Evolutionary conservation across 2,329 filamentous ascomycete genomes (phyloP).

Genomic region (Teratosphaeria gauchensis): DNA sequence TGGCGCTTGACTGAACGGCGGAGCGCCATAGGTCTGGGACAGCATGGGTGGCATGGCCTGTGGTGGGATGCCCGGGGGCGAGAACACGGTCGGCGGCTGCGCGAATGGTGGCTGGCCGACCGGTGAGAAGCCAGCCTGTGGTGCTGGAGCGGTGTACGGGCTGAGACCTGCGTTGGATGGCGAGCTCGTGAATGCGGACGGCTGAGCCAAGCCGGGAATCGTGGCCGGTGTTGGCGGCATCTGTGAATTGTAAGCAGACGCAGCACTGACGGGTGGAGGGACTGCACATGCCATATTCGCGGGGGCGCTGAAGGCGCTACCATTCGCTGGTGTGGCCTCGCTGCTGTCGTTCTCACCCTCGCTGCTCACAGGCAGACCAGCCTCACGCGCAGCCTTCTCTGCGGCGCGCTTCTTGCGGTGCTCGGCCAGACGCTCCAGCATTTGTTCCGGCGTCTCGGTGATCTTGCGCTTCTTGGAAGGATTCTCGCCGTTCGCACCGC

Average conservation of each 20-base stretch:
- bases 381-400: conserved; percentile 54
- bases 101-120: background rate
- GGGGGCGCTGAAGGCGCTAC: background rate
- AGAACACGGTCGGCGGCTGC: background rate
- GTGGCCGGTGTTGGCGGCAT: background rate
- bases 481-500: background rate
- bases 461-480: conserved; percentile 55
- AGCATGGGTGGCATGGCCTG: background rate
- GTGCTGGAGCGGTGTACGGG: background rate
- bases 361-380: background rate
- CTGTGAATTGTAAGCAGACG: background rate
- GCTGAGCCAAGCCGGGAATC: background rate
- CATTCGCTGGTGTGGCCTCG: background rate
- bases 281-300: background rate
- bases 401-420: conserved; percentile 74
- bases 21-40: background rate
- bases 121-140: background rate
- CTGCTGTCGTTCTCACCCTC: background rate
- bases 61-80: background rate
- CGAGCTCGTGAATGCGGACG: background rate
- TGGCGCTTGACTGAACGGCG: background rate
- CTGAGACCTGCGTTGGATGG: background rate
- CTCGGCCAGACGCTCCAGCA: conserved; percentile 61
- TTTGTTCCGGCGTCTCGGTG: conserved; percentile 58
- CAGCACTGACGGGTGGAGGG: background rate